phyloP scores from a whole-genome alignment of 2,329 filamentous ascomycete species.

The Monilinia laxa region DNA sequence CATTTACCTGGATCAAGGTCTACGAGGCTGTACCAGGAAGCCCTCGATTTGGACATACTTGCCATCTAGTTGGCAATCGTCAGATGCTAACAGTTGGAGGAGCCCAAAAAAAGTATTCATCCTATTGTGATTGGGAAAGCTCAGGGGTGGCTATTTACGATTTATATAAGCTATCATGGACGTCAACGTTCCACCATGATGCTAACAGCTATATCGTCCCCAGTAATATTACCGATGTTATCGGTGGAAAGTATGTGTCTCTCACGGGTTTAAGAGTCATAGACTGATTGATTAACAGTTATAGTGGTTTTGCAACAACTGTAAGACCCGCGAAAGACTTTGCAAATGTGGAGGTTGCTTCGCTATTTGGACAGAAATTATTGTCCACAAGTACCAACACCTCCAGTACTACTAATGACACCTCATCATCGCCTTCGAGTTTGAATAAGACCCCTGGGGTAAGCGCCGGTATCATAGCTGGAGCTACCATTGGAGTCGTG shows the following conservation, averaged over 20 bases:
- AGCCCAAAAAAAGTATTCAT: slow-evolving; percentile 14
- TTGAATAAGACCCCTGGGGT: not conserved
- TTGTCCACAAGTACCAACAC: not conserved
- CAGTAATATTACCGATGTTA: slow-evolving; percentile 30
- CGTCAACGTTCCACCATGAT: slow-evolving; percentile 37
- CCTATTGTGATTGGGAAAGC: slow-evolving; percentile 40
- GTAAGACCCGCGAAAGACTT: slow-evolving; percentile 12
- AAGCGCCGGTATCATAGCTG: slow-evolving; percentile 11
- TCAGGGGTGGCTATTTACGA: slow-evolving; percentile 41
- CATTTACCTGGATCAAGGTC: slow-evolving; percentile 45
- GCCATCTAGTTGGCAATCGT: slow-evolving; percentile 42
- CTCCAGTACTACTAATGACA: not conserved
- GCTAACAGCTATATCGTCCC: slow-evolving; percentile 38
- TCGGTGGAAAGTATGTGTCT: slow-evolving; percentile 37
- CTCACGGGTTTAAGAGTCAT: too few relatives aligned
- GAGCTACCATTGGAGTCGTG: slow-evolving; percentile 14
- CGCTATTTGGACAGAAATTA: slow-evolving; percentile 13
- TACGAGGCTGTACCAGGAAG: slow-evolving; percentile 40
- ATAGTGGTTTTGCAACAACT: slow-evolving; percentile 13
- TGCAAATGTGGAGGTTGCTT: slow-evolving; percentile 3
- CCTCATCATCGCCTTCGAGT: not conserved
- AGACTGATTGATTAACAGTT: slow-evolving; percentile 14
- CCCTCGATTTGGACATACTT: slow-evolving; percentile 45
- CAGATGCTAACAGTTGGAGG: slow-evolving; percentile 48
- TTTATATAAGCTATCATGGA: slow-evolving; percentile 38